These are phyloP conservation scores for Calamus simplicifolius DNA, from an alignment of 176 grass and related monocot genomes.

Conservation along the genomic window DNA sequence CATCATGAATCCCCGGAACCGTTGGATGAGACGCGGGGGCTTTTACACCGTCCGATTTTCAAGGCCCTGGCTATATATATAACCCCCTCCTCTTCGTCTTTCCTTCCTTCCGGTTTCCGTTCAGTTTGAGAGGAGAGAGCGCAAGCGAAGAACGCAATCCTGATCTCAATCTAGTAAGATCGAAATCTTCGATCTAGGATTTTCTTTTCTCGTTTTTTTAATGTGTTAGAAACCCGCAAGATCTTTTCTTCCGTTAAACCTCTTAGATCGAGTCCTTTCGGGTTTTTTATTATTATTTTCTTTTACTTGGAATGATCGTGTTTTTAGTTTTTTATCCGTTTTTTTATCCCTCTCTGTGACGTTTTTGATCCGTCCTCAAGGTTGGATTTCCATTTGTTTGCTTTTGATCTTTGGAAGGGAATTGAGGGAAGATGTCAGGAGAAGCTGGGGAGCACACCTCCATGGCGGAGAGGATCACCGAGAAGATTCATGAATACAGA, in stretches of 20 bases:
- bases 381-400: too few relatives aligned
- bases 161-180: background rate
- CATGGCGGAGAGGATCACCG: conserved; percentile 50
- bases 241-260: too few relatives aligned
- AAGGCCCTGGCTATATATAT: background rate
- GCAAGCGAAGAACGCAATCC: background rate
- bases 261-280: too few relatives aligned
- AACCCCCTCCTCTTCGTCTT: background rate
- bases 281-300: too few relatives aligned
- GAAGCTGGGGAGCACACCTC: conserved; percentile 48
- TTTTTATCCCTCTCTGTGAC: too few relatives aligned
- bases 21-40: conserved; percentile 5
- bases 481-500: conserved; percentile 55
- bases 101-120: background rate
- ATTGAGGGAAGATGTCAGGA: conserved; percentile 54
- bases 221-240: too few relatives aligned
- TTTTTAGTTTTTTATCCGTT: too few relatives aligned
- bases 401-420: too few relatives aligned
- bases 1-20: background rate
- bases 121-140: background rate
- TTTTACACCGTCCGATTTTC: background rate
- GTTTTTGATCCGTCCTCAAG: too few relatives aligned
- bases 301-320: too few relatives aligned
- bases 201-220: too few relatives aligned
- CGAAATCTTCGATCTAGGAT: conserved; percentile 25